These are phyloP conservation scores for Misopates orontium DNA, from an alignment of 257 asterid genomes.

Conservation along the genomic window DNA sequence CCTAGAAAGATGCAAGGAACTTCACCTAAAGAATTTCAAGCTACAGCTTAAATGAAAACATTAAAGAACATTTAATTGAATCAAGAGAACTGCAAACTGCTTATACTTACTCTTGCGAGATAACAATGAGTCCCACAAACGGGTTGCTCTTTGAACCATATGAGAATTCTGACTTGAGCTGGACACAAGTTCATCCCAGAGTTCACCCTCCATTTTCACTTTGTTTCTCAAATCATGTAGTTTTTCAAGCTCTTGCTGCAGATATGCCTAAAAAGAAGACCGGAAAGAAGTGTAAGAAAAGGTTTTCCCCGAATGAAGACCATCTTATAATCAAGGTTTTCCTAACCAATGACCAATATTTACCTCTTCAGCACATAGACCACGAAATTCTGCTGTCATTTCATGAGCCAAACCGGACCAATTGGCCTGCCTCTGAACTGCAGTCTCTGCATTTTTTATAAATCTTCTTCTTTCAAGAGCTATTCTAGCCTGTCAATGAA, in stretches of 20 bases:
- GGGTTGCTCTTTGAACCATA: constrained; percentile 98
- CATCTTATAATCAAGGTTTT: constrained; percentile 3
- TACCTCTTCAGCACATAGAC: constrained; percentile 98
- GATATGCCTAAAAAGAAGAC: constrained; percentile 66
- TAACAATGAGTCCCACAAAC: constrained; percentile 93
- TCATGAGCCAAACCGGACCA: constrained; percentile 99
- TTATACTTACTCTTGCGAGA: constrained; percentile 83
- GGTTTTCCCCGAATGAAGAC: constrained; percentile 18
- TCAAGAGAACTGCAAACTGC: constrained; percentile 17
- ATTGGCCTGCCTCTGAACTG: constrained; percentile 88
- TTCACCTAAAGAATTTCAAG: constrained; percentile 14
- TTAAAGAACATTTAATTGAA: not conserved
- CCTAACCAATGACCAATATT: constrained; percentile 16
- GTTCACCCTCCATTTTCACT: constrained; percentile 92
- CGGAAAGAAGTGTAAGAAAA: constrained; percentile 17
- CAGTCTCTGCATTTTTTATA: constrained; percentile 93
- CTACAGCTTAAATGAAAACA: constrained; percentile 13
- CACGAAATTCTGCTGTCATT: constrained; percentile 98
- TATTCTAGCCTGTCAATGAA: constrained; percentile 77
- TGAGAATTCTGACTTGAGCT: constrained; percentile 98
- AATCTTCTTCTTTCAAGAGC: constrained; percentile 96
- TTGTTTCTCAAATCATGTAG: constrained; percentile 84
- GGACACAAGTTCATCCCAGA: constrained; percentile 97
- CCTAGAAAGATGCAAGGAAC: not conserved
- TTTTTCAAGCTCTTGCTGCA: constrained; percentile 97